Base-by-base conservation (phyloP, 1,284 basidiomycete genomes). In the Tilletia horrida region DNA sequence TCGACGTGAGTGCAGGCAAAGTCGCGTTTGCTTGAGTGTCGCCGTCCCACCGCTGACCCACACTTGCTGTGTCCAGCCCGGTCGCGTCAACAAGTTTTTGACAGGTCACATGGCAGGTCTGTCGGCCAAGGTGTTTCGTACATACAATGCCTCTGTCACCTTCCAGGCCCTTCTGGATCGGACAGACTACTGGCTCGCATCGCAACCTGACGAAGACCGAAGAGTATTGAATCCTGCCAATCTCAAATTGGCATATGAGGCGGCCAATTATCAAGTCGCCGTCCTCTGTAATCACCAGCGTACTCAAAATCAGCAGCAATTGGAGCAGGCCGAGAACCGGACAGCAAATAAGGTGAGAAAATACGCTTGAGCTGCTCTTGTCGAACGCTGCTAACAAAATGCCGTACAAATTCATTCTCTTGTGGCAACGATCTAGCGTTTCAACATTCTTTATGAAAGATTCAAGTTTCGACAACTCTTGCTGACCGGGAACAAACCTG, bases 401-500 rank as follows among this genome's bases (percentile, higher is more conserved):
- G 47, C 9, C 25, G 52, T 7, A 1, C 13, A 14, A 7, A 45
- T 25, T 65, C 48, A 48, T 44, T 61, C 29, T 65, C 27, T 48
- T 62, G 25, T 44, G n/a, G n/a, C n/a, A n/a, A n/a, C 35, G 31
- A 3, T 31, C 0, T 14, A 52, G 43, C 61, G 55, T 13, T 74
- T 78, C 63, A 73, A 71, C 50, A 70, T 81, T 31, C 72, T 72
- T 23, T 81, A 81, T 69, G 78, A 81, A 31, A 77, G 79, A 57
- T 72, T 69, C 70, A 81, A 81, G 73, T 76, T 81, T 69, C 75
- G 75, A 45, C 80, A 81, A 52, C 80, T 78, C 69, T 69, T 81
- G 29, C 67, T 77, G 4, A 81, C 77, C 9, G 72, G 72, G 62
- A 88, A 43, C 90, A 91, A 84, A 66, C 66, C 67, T 8, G 71